phyloP scores from a whole-genome alignment of 164 flowering plant species.

The Vitis amurensis region DNA sequence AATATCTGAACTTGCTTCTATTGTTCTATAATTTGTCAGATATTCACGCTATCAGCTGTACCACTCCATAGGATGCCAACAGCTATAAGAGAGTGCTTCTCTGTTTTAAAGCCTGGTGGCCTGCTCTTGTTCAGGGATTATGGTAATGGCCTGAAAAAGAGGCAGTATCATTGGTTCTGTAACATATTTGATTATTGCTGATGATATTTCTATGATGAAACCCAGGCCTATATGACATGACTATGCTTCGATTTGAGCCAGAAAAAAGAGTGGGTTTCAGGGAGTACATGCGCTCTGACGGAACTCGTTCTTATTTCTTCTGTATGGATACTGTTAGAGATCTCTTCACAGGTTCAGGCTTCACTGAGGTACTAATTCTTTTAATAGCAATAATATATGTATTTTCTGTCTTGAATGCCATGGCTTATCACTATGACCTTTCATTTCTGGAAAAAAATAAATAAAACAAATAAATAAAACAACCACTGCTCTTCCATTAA shows the following conservation, averaged over 20 bases:
- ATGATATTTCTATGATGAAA: conserved; percentile 6
- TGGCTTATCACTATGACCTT: no score
- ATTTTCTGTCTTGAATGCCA: no score
- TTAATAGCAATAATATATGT: neutral
- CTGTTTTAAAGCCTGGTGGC: conserved; percentile 80
- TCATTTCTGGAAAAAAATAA: no score
- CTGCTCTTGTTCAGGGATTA: conserved; percentile 80
- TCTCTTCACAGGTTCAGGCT: conserved; percentile 67
- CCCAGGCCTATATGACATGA: conserved; percentile 93
- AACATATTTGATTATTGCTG: neutral
- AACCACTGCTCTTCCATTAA: no score
- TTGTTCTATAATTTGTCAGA: conserved; percentile 37
- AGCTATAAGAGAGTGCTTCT: conserved; percentile 61
- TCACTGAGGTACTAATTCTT: conserved; percentile 54
- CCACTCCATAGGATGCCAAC: conserved; percentile 56
- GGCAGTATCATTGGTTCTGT: neutral
- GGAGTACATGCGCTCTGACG: conserved; percentile 85
- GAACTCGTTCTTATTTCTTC: conserved; percentile 90
- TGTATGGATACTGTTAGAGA: conserved; percentile 58
- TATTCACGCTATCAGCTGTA: conserved; percentile 84
- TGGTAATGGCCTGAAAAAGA: conserved; percentile 43
- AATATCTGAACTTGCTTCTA: neutral
- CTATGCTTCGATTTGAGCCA: conserved; percentile 90
- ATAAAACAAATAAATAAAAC: no score
- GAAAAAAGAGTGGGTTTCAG: conserved; percentile 69